Evolutionary conservation across 768 basidiomycete genomes (phyloP).

Genomic region (Mrakia hoshinonis): DNA sequence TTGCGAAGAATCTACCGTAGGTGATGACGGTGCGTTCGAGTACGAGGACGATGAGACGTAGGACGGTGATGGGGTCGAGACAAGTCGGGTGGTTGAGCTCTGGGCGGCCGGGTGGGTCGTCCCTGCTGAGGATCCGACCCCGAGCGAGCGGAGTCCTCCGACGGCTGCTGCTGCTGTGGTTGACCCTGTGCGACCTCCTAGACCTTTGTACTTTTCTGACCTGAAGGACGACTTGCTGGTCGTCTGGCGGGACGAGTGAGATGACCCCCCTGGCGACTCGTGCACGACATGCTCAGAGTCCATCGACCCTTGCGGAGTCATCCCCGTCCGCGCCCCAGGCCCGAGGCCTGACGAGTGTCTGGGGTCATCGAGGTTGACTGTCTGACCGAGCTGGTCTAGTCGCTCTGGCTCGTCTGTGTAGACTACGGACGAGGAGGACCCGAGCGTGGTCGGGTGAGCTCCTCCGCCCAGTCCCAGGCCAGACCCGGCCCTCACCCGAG

Average conservation of each 20-base stretch:
- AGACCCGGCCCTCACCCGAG: background rate
- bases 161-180: background rate
- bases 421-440: conserved; percentile 3
- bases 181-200: conserved; percentile 28
- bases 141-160: conserved; percentile 1
- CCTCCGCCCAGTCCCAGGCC: background rate
- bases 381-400: background rate
- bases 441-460: background rate
- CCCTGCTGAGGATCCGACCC: conserved; percentile 14
- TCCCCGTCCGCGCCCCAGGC: background rate
- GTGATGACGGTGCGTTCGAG: background rate
- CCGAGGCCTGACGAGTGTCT: background rate
- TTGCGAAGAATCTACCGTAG: too few relatives aligned
- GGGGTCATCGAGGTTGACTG: background rate
- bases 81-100: conserved; percentile 27
- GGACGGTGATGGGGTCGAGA: conserved; percentile 32
- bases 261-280: conserved; percentile 10
- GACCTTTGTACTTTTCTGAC: conserved; percentile 32
- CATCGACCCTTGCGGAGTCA: background rate
- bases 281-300: conserved; percentile 12
- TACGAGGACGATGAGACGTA: background rate
- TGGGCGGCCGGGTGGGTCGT: conserved; percentile 30
- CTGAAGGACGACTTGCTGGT: conserved; percentile 9
- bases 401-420: conserved; percentile 6
- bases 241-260: background rate